These are phyloP conservation scores for Brassica juncea DNA, from an alignment of 345 rosid genomes.

Conservation along the genomic window DNA sequence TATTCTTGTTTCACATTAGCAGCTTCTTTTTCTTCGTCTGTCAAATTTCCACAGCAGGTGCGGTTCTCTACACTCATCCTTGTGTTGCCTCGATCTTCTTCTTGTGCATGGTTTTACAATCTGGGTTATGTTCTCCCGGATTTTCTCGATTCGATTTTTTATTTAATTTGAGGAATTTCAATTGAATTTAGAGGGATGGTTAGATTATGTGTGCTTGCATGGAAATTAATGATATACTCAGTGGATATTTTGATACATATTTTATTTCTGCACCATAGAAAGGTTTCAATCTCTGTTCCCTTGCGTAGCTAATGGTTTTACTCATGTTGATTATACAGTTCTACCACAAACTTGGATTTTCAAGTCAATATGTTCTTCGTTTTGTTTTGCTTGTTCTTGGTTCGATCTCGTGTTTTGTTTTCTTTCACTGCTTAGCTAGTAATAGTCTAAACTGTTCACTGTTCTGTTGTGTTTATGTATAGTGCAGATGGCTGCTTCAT, in stretches of 20 bases:
- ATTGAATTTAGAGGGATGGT: not conserved
- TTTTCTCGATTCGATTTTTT: not conserved
- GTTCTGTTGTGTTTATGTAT: not conserved
- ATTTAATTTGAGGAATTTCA: not conserved
- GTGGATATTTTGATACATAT: not conserved
- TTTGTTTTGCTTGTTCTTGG: not conserved
- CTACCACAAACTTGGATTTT: constrained; percentile 10
- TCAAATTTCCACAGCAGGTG: constrained; percentile 17
- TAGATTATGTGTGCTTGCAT: not conserved
- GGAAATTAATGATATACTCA: not conserved
- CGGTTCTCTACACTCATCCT: constrained; percentile 13
- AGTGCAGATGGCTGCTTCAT: constrained; percentile 66
- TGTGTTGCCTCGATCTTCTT: not conserved
- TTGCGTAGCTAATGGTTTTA: not conserved
- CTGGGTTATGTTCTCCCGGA: constrained; percentile 4
- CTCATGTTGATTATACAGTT: not conserved
- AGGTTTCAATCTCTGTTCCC: not conserved
- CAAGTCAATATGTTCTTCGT: constrained; percentile 1
- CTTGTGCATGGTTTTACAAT: not conserved
- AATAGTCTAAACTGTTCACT: not conserved
- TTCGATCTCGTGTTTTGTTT: not conserved
- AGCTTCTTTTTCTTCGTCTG: constrained; percentile 11
- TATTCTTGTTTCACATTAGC: not conserved
- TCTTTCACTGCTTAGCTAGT: not conserved
- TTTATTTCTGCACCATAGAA: not conserved